Conservation (phyloP, 106 monocot genomes). For the Apostasia shenzhenica region DNA sequence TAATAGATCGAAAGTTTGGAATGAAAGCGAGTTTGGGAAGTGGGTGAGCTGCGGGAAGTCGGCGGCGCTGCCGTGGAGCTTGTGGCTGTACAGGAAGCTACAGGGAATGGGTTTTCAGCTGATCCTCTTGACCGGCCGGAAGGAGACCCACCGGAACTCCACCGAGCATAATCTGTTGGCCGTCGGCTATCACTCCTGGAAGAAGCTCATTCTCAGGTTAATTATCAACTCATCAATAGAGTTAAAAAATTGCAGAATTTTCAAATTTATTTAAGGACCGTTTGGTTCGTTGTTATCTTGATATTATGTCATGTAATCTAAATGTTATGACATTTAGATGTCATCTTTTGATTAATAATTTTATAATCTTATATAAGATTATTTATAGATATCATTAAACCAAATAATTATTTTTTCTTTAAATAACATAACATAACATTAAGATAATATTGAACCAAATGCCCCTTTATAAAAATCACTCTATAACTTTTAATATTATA, state of each 20-base stretch:
- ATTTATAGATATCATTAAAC: too few species aligned
- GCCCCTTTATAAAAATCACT: too few species aligned
- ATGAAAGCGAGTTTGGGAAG: constrained; percentile 1
- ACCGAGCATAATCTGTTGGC: constrained; percentile 16
- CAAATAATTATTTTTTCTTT: too few species aligned
- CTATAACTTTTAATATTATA: too few species aligned
- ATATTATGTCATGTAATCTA: too few species aligned
- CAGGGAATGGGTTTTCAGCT: constrained; percentile 19
- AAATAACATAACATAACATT: too few species aligned
- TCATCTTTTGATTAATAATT: too few species aligned
- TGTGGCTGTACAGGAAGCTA: constrained; percentile 24
- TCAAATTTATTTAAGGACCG: too few species aligned
- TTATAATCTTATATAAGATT: too few species aligned
- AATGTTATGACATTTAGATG: too few species aligned
- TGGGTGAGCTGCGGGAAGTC: constrained; percentile 4
- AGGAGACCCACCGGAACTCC: constrained; percentile 20
- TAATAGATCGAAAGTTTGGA: neutral
- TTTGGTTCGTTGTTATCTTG: too few species aligned
- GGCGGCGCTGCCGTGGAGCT: constrained; percentile 19
- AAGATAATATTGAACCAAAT: too few species aligned
- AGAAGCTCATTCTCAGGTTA: constrained; percentile 18
- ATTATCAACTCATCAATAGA: neutral
- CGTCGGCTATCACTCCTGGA: constrained; percentile 16
- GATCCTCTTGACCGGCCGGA: constrained; percentile 20
- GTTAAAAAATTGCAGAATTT: neutral